phyloP scores from a whole-genome alignment of 2,329 filamentous ascomycete genomes.

The Xylariaceae sp. region DNA sequence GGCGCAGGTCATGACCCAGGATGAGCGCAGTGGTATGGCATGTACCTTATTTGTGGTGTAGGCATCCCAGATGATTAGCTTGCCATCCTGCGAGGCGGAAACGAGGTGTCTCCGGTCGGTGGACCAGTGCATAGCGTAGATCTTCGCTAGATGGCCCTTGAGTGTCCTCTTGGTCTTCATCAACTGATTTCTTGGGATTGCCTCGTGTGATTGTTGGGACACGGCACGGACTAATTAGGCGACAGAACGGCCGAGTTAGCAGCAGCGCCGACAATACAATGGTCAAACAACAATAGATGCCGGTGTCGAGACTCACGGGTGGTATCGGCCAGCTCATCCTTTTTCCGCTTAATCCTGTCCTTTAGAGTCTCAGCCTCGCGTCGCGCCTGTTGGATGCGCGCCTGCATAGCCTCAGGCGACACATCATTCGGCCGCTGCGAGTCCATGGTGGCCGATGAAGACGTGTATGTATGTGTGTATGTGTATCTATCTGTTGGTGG shows the following conservation, averaged over 20 bases:
- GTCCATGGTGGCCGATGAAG: conserved; percentile 56
- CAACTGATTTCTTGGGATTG: conserved; percentile 85
- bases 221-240: conserved; percentile 79
- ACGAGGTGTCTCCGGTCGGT: conserved; percentile 97
- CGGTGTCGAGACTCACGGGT: conserved; percentile 73
- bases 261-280: conserved; percentile 8
- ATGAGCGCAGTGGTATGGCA: conserved; percentile 94
- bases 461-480: conserved; percentile 4
- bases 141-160: conserved; percentile 98
- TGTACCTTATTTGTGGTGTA: conserved; percentile 99
- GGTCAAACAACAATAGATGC: background rate
- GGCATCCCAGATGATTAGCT: conserved; percentile 99
- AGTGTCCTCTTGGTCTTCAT: conserved; percentile 98
- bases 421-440: conserved; percentile 66
- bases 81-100: conserved; percentile 97
- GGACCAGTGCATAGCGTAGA: conserved; percentile 99
- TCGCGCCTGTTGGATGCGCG: conserved; percentile 88
- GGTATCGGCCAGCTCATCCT: conserved; percentile 98
- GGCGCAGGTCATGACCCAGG: conserved; percentile 99
- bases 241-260: conserved; percentile 19
- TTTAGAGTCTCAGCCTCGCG: conserved; percentile 98
- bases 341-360: conserved; percentile 99
- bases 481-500: no score
- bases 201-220: conserved; percentile 89
- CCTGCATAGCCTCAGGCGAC: conserved; percentile 83